Percentiles rank a stretch among this genome's conserved stretches.
Evolutionary conservation across 2,329 filamentous ascomycete species (phyloP).

Genomic region (Fusarium chlamydosporum): DNA sequence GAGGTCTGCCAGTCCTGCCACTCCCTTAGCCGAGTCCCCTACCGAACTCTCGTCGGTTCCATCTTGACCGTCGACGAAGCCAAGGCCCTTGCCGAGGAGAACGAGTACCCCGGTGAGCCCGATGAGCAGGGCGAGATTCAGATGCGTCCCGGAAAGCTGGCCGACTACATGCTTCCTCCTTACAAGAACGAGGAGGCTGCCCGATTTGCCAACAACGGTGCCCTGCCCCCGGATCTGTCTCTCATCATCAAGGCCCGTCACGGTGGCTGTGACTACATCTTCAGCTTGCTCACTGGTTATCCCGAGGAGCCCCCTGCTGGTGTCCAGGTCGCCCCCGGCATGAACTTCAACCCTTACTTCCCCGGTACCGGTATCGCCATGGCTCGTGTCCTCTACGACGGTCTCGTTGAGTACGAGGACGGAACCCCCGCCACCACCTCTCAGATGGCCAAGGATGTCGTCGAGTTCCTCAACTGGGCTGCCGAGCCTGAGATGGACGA

Average conservation of each 20-base stretch:
- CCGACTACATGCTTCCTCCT: slow-evolving; percentile 93
- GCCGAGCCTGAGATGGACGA: slow-evolving; percentile 99
- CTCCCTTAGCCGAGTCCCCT: slow-evolving; percentile 93
- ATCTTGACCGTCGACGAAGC: slow-evolving; percentile 97
- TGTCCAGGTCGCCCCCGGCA: slow-evolving; percentile 84
- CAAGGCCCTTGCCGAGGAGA: slow-evolving; percentile 96
- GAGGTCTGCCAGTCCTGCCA: slow-evolving; percentile 99
- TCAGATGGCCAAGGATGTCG: slow-evolving; percentile 99
- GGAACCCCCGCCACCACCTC: slow-evolving; percentile 93
- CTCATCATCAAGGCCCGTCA: slow-evolving; percentile 98
- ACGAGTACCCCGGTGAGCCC: slow-evolving; percentile 98
- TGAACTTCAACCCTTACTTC: slow-evolving; percentile 99
- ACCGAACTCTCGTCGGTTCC: slow-evolving; percentile 89
- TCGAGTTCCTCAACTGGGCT: slow-evolving; percentile 99
- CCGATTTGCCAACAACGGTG: slow-evolving; percentile 97
- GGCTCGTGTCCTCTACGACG: slow-evolving; percentile 98
- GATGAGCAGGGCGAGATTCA: slow-evolving; percentile 98
- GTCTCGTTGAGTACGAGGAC: slow-evolving; percentile 97
- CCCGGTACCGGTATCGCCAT: slow-evolving; percentile 98
- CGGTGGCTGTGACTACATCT: slow-evolving; percentile 98
- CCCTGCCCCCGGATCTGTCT: slow-evolving; percentile 95
- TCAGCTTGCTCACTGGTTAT: slow-evolving; percentile 95
- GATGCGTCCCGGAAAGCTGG: slow-evolving; percentile 98
- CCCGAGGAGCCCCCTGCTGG: slow-evolving; percentile 96
- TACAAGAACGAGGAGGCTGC: slow-evolving; percentile 99